Conservation (phyloP, 768 basidiomycete genomes). For the Calocybe indica region DNA sequence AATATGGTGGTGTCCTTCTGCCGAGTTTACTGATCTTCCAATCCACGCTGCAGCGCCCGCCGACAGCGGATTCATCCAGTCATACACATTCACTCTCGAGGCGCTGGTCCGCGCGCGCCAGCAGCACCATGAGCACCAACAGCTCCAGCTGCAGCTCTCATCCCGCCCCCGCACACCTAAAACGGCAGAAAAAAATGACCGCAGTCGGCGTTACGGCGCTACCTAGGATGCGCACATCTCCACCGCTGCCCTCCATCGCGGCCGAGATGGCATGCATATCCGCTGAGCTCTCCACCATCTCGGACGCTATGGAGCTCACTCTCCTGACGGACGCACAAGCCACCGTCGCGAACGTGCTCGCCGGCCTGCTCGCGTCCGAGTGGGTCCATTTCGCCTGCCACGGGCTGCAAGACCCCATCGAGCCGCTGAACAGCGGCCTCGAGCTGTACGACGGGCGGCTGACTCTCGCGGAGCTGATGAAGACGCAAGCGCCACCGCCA, state of each 20-base stretch:
- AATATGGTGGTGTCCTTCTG: conserved; percentile 1
- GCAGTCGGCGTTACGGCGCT: too few species aligned
- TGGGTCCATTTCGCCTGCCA: background rate
- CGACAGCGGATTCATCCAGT: background rate
- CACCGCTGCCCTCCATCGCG: background rate
- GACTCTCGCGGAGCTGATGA: background rate
- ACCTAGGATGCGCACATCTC: too few species aligned
- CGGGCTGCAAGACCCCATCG: background rate
- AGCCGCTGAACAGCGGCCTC: background rate
- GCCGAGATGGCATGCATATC: background rate
- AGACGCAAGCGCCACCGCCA: background rate
- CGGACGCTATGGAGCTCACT: background rate
- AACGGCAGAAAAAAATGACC: too few species aligned
- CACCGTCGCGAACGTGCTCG: background rate
- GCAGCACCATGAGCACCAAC: background rate
- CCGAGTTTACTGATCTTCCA: background rate
- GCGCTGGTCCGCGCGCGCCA: background rate
- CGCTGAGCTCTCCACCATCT: too few species aligned
- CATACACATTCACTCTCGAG: background rate
- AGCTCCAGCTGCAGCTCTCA: too few species aligned
- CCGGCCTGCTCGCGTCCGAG: background rate
- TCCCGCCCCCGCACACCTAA: too few species aligned
- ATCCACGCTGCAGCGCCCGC: background rate
- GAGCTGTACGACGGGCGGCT: background rate
- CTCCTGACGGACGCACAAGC: background rate